Conservation (phyloP, 2,329 filamentous ascomycete species). For the Penicillium decumbens region DNA sequence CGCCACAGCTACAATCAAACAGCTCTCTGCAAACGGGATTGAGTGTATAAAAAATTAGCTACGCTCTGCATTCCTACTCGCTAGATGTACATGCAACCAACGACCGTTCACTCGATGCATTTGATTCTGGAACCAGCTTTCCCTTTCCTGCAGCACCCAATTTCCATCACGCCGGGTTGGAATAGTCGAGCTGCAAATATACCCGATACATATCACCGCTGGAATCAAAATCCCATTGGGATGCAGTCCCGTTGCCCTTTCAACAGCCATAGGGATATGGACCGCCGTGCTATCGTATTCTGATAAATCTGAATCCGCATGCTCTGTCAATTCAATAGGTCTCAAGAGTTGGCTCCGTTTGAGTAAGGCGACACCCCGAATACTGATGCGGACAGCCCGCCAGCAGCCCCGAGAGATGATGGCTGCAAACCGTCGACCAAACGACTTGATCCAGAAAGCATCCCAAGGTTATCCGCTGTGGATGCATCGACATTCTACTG, state of each 20-base stretch:
- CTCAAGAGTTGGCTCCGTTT: not conserved
- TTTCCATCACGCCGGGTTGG: slow-evolving; percentile 6
- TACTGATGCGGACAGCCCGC: not conserved
- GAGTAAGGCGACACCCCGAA: not conserved
- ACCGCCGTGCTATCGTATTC: not conserved
- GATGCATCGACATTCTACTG: not conserved
- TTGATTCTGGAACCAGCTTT: not conserved
- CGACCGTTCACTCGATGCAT: not conserved
- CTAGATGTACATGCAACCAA: not conserved
- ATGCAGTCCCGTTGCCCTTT: not conserved
- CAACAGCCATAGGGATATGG: not conserved
- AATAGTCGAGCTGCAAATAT: slow-evolving; percentile 12
- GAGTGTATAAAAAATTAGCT: not conserved
- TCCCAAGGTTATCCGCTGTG: not conserved
- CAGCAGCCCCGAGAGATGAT: not conserved
- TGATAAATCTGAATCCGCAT: not conserved
- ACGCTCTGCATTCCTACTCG: not conserved
- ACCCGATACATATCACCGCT: slow-evolving; percentile 7
- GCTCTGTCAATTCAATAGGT: not conserved
- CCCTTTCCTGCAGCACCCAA: not conserved
- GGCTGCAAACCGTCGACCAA: not conserved
- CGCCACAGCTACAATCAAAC: not conserved
- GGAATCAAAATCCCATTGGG: slow-evolving; percentile 12
- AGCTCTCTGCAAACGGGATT: not conserved
- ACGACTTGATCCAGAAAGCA: not conserved